A percentile compares a stretch with the other conserved stretches of the same genome.
These are phyloP conservation scores for Aspergillus sp. DNA, from an alignment of 2,329 filamentous ascomycete species.

Conservation along the genomic window DNA sequence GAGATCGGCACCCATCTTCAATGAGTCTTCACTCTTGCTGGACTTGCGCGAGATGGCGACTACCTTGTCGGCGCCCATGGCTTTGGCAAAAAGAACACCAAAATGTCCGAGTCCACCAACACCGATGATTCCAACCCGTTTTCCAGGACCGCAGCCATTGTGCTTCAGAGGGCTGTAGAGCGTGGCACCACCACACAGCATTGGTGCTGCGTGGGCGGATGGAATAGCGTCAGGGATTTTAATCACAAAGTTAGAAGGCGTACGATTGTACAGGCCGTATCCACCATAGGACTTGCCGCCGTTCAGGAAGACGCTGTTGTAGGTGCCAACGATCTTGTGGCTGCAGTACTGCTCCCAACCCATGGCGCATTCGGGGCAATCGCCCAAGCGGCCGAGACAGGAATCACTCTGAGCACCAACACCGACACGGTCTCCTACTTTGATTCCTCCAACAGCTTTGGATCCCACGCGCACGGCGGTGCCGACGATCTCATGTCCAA, in stretches of 20 bases:
- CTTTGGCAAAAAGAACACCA: conserved; percentile 65
- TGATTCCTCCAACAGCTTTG: conserved; percentile 25
- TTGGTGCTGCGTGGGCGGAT: conserved; percentile 57
- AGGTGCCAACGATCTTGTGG: conserved; percentile 25
- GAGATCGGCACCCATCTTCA: conserved; percentile 51
- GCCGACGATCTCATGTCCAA: conserved; percentile 64
- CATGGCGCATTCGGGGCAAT: conserved; percentile 51
- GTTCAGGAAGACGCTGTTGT: conserved; percentile 35
- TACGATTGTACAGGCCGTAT: conserved; percentile 54
- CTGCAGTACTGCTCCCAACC: conserved; percentile 36
- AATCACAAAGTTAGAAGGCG: conserved; percentile 54
- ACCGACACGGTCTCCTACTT: conserved; percentile 38
- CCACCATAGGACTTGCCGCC: conserved; percentile 65
- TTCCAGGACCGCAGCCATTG: conserved; percentile 65
- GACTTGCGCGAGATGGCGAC: conserved; percentile 52
- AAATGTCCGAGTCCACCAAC: conserved; percentile 73
- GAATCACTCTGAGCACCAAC: conserved; percentile 59
- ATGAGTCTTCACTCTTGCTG: conserved; percentile 49
- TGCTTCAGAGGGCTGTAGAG: conserved; percentile 65
- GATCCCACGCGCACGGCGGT: conserved; percentile 54
- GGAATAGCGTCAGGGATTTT: conserved; percentile 51
- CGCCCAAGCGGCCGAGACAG: conserved; percentile 41
- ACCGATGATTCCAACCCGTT: conserved; percentile 67
- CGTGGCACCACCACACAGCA: conserved; percentile 76
- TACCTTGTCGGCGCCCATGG: conserved; percentile 63